These are phyloP conservation scores for Isabelozyma rhagii DNA, from an alignment of 805 yeast species.

Conservation along the genomic window DNA sequence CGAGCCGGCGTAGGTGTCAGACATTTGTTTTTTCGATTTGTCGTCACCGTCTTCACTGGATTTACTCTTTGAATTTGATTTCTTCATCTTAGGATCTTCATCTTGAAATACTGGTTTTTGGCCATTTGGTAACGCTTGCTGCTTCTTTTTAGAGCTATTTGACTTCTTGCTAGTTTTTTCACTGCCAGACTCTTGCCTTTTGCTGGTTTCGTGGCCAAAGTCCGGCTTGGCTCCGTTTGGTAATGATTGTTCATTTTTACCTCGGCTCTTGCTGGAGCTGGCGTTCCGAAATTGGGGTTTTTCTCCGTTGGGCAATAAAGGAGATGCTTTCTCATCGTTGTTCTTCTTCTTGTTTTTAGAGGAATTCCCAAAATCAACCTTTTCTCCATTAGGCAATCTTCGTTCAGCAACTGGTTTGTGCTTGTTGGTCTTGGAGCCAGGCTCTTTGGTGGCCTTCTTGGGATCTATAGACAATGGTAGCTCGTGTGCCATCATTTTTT, in stretches of 20 bases:
- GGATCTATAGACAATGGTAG: slow-evolving; percentile 23
- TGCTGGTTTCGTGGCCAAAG: not conserved
- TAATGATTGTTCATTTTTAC: slow-evolving; percentile 10
- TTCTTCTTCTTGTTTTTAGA: slow-evolving; percentile 3
- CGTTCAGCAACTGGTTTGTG: slow-evolving; percentile 7
- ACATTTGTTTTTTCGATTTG: slow-evolving; percentile 4
- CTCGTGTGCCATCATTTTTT: slow-evolving; percentile 32
- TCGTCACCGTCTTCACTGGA: not conserved
- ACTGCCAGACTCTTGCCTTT: not conserved
- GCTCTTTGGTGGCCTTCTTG: slow-evolving; percentile 3
- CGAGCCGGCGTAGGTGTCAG: slow-evolving; percentile 51
- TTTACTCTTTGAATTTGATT: slow-evolving; percentile 1
- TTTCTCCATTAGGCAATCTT: slow-evolving; percentile 25
- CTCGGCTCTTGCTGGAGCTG: not conserved
- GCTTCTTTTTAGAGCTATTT: slow-evolving; percentile 4
- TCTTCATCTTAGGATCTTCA: slow-evolving; percentile 5
- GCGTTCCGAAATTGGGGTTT: slow-evolving; percentile 18
- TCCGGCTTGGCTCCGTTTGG: slow-evolving; percentile 30
- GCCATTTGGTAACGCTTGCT: slow-evolving; percentile 24
- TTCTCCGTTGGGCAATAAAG: slow-evolving; percentile 23
- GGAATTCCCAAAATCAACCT: slow-evolving; percentile 27
- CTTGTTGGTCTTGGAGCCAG: slow-evolving; percentile 2
- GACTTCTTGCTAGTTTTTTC: slow-evolving; percentile 1
- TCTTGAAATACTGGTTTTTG: slow-evolving; percentile 19
- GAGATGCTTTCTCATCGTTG: not conserved